Evolutionary conservation across 2,329 filamentous ascomycete genomes (phyloP).

Genomic region (Cercospora berteroae): DNA sequence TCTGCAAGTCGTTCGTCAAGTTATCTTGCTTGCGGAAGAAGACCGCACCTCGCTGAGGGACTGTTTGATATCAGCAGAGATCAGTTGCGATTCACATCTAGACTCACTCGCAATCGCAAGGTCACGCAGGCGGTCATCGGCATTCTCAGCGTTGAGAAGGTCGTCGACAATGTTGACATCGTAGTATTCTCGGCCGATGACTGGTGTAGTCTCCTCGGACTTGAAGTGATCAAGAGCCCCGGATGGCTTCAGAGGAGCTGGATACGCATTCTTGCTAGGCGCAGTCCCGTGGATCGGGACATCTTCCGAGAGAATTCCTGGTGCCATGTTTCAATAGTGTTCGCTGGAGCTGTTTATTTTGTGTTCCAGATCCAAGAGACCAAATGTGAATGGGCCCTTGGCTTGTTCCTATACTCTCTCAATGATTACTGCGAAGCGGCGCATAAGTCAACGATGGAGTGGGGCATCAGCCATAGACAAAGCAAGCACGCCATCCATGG

Average conservation of each 20-base stretch:
- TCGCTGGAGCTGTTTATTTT: neutral
- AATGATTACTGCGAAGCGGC: neutral
- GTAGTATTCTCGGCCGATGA: constrained; percentile 63
- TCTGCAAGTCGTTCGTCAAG: constrained; percentile 61
- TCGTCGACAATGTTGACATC: constrained; percentile 61
- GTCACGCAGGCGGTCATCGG: constrained; percentile 23
- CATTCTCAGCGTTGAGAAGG: constrained; percentile 49
- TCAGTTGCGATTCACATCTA: neutral
- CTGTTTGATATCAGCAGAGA: constrained; percentile 39
- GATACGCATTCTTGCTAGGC: constrained; percentile 10
- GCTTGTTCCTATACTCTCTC: neutral
- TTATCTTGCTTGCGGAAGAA: constrained; percentile 64
- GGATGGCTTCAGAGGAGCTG: constrained; percentile 49
- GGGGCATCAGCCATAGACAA: neutral
- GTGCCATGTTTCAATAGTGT: constrained; percentile 15
- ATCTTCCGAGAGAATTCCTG: constrained; percentile 21
- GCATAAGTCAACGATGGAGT: neutral
- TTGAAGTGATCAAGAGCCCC: constrained; percentile 47
- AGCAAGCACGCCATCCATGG: constrained; percentile 2
- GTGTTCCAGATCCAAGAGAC: neutral
- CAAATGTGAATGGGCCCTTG: neutral
- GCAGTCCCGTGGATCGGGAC: neutral
- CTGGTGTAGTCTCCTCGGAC: constrained; percentile 59
- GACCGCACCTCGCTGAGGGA: constrained; percentile 67
- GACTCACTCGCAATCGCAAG: constrained; percentile 23